Conservation (phyloP, 139 green algal species). For the Yamagishiella unicocca region DNA sequence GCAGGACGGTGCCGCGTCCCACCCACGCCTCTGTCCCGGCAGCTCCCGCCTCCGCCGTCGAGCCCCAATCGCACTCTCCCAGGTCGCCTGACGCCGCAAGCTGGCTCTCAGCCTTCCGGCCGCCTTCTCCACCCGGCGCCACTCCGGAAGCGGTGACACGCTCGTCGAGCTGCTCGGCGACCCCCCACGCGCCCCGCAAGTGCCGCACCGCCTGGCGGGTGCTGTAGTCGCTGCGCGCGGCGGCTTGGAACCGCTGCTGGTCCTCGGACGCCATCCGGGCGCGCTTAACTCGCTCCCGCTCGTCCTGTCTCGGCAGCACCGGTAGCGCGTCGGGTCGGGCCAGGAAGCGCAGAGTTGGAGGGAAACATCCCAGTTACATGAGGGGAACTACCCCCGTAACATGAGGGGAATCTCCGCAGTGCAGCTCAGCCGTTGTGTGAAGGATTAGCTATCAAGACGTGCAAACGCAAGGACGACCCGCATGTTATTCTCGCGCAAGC, state of each 20-base stretch:
- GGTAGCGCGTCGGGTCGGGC: too few relatives aligned
- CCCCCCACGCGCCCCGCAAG: constrained; percentile 28
- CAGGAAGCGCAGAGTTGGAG: too few relatives aligned
- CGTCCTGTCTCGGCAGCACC: background rate
- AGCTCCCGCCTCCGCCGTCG: too few relatives aligned
- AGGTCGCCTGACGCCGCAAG: background rate
- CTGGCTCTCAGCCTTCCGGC: too few relatives aligned
- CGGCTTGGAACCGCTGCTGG: constrained; percentile 1
- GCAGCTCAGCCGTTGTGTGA: background rate
- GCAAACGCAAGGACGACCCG: background rate
- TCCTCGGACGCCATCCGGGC: background rate
- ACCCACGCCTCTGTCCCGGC: background rate
- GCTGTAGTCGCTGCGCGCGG: background rate
- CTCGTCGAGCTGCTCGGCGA: constrained; percentile 10
- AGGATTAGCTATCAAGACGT: background rate
- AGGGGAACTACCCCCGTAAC: background rate
- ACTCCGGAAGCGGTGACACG: background rate
- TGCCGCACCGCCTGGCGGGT: background rate
- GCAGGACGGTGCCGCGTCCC: background rate
- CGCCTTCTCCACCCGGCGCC: background rate
- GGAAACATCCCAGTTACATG: too few relatives aligned
- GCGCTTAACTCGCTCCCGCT: background rate
- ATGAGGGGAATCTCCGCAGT: background rate
- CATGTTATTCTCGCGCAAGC: too few relatives aligned
- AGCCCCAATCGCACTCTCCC: background rate